Evolutionary conservation across 768 basidiomycete species (phyloP), one percentile per base, ranked within the genome.

Genomic region (Tulasnella sp.): DNA sequence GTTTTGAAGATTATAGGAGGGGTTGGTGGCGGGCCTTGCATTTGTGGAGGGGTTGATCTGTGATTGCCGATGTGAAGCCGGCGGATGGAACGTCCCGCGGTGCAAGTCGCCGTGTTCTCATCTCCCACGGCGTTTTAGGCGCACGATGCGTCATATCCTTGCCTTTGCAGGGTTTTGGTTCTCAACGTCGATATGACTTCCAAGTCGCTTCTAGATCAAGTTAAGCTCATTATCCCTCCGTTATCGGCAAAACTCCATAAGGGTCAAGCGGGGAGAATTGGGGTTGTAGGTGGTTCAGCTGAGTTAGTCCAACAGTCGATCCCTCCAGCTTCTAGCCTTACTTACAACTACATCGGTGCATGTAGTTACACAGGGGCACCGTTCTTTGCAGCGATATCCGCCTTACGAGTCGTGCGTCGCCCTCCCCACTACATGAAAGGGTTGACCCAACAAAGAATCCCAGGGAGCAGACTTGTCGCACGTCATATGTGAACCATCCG

Each of bases 401-500:
- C 92, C 1, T 75, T 94, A 61, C 79, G 89, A 62, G 77, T 96
- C 66, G 90, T 89, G 41, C 31, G 65, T 36, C 4, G 6, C 2
- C n/a, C 17, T 57, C 6, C 17, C 37, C 29, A n/a, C n/a, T n/a
- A n/a, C n/a, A n/a, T n/a, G n/a, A 8, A n/a, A 14, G 5, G n/a
- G 12, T 12, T 4, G n/a, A 32, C 15, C 41, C 21, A 27, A 15
- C 36, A 40, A 56, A 15, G 23, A 11, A 34, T 37, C 17, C 8
- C 53, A 88, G 87, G 93, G 93, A 32, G 88, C 84, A 48, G 94
- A 98, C 69, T 75, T 97, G 19, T 92, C 93, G 21, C 96, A 98
- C 75, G 89, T 98, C 58, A 94, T 98, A 55, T 99, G 96, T 71
- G 84, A 93, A 5, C 94, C 94, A 0, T 81, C 80, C 0, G 94